phyloP scores from a whole-genome alignment of 805 yeast genomes.

The Dipodascus albidus region DNA sequence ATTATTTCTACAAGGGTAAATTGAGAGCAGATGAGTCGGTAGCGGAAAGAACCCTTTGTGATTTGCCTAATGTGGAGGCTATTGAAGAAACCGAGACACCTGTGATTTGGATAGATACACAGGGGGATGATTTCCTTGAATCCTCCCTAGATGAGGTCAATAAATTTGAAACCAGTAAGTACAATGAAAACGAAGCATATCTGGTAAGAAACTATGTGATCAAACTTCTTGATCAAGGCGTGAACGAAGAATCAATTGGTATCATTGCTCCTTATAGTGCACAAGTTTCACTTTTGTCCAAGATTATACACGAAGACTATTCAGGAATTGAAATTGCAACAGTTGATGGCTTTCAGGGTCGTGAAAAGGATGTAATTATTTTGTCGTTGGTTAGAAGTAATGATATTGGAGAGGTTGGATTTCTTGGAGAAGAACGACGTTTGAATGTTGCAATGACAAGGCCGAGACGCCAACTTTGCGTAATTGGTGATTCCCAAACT shows the following conservation, averaged over 20 bases:
- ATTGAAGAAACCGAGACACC: conserved; percentile 47
- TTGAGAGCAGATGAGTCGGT: conserved; percentile 56
- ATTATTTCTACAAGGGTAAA: conserved; percentile 47
- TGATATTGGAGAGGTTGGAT: conserved; percentile 61
- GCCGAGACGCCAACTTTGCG: conserved; percentile 72
- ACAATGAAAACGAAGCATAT: conserved; percentile 64
- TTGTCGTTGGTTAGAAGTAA: conserved; percentile 77
- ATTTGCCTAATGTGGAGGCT: conserved; percentile 37
- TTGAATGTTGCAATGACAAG: conserved; percentile 91
- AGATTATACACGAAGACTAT: conserved; percentile 27
- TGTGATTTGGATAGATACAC: conserved; percentile 82
- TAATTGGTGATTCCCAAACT: conserved; percentile 79
- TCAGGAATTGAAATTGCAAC: conserved; percentile 66
- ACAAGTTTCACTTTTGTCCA: conserved; percentile 58
- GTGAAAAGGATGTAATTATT: conserved; percentile 83
- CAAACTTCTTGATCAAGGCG: conserved; percentile 40
- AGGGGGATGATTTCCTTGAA: conserved; percentile 77
- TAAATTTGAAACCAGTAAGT: conserved; percentile 36
- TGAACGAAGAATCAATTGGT: conserved; percentile 53
- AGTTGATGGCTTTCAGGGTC: conserved; percentile 94
- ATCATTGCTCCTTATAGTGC: conserved; percentile 86
- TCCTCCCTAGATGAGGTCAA: conserved; percentile 22
- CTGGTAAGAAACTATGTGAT: conserved; percentile 48
- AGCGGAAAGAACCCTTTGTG: conserved; percentile 37
- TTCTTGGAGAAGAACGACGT: conserved; percentile 65